Percentiles rank a stretch among this genome's conserved stretches.
phyloP scores from a whole-genome alignment of 257 asterid genomes.

The Ballota nigra region DNA sequence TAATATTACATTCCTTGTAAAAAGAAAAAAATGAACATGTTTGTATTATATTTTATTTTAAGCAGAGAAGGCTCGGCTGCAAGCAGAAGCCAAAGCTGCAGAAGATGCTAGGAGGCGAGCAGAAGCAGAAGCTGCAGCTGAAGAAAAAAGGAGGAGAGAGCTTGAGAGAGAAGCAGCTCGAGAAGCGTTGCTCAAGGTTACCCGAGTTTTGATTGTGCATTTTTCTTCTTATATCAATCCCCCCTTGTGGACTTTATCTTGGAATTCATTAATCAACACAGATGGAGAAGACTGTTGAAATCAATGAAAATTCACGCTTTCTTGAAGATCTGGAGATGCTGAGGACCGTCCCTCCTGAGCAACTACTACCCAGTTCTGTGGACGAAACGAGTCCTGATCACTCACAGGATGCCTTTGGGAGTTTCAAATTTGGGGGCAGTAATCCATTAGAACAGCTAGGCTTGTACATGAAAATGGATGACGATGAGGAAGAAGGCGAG shows the following conservation, averaged over 20 bases:
- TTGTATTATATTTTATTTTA: neutral
- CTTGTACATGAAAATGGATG: conserved; percentile 78
- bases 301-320: conserved; percentile 61
- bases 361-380: conserved; percentile 51
- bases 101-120: conserved; percentile 80
- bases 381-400: conserved; percentile 71
- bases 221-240: neutral
- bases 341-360: conserved; percentile 44
- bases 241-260: neutral
- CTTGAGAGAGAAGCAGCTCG: conserved; percentile 85
- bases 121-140: conserved; percentile 82
- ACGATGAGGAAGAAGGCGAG: conserved; percentile 78
- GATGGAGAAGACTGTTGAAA: conserved; percentile 92
- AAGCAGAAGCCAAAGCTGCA: conserved; percentile 91
- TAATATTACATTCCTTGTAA: neutral
- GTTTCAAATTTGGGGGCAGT: conserved; percentile 62
- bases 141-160: conserved; percentile 64
- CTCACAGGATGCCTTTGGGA: conserved; percentile 63
- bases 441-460: conserved; percentile 94
- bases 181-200: conserved; percentile 75
- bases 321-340: conserved; percentile 80
- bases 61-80: conserved; percentile 85
- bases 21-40: neutral
- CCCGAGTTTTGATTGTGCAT: neutral
- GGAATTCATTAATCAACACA: conserved; percentile 14